Conservation (phyloP, 1,139 yeast genomes). For the Sugiyamaella japonica region DNA sequence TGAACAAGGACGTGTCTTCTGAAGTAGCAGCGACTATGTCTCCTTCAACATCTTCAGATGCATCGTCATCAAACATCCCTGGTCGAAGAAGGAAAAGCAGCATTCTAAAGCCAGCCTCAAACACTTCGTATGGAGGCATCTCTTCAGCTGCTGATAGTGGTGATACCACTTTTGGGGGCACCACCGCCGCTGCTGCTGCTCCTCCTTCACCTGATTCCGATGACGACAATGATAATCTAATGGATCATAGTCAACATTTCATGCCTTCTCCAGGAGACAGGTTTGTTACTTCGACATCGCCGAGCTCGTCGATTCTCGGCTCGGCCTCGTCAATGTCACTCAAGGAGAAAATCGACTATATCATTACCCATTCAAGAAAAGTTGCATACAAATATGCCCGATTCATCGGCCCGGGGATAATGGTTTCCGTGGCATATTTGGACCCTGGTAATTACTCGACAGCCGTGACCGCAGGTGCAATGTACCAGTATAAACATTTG, state of each 20-base stretch:
- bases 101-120: neutral
- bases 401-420: conserved; percentile 88
- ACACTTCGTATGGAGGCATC: neutral
- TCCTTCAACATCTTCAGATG: conserved; percentile 6
- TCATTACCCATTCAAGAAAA: conserved; percentile 21
- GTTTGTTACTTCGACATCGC: neutral
- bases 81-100: conserved; percentile 8
- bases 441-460: conserved; percentile 98
- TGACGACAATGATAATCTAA: neutral
- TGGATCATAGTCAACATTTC: neutral
- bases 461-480: conserved; percentile 91
- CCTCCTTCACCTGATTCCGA: neutral
- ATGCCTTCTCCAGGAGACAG: neutral
- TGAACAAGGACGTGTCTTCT: too few species aligned
- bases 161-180: neutral
- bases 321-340: conserved; percentile 10
- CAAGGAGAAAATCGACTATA: conserved; percentile 24
- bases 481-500: conserved; percentile 76
- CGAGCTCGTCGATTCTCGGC: conserved; percentile 2
- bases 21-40: conserved; percentile 6
- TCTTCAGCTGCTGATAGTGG: neutral
- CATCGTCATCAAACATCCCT: neutral
- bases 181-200: neutral
- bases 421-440: conserved; percentile 95
- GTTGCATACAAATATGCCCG: conserved; percentile 51